Conservation (phyloP, 148 eudicot genomes). For the Chenopodium quinoa region DNA sequence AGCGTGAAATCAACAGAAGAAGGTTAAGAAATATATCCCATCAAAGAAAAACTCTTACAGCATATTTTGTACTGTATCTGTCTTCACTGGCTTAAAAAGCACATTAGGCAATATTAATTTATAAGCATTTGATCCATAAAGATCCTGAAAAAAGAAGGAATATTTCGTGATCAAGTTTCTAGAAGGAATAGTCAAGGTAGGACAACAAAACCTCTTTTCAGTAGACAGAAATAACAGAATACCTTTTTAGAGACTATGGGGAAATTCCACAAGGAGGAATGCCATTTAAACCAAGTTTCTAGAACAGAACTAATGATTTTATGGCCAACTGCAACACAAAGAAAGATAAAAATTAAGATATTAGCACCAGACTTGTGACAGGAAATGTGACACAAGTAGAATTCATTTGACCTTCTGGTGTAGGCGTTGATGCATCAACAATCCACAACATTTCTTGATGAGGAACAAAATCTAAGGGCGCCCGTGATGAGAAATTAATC, state of each 20-base stretch:
- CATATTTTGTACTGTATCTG: constrained; percentile 39
- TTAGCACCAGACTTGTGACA: constrained; percentile 7
- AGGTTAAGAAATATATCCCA: background rate
- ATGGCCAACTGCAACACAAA: constrained; percentile 39
- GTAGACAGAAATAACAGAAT: background rate
- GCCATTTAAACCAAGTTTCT: constrained; percentile 97
- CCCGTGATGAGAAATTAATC: constrained; percentile 61
- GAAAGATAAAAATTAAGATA: constrained; percentile 2
- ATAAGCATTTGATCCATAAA: constrained; percentile 26
- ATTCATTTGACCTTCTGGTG: constrained; percentile 47
- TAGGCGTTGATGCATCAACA: constrained; percentile 56
- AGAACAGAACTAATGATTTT: constrained; percentile 56
- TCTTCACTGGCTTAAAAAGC: constrained; percentile 59
- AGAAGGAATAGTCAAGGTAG: background rate
- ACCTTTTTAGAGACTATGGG: constrained; percentile 47
- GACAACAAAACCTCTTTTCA: background rate
- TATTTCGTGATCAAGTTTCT: background rate
- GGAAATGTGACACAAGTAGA: background rate
- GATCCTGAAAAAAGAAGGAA: constrained; percentile 35
- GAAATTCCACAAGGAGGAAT: constrained; percentile 67
- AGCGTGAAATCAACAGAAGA: background rate
- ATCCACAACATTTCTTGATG: constrained; percentile 74
- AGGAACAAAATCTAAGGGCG: constrained; percentile 70
- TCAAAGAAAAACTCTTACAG: constrained; percentile 39
- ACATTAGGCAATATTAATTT: constrained; percentile 45